phyloP scores from a whole-genome alignment of 164 flowering plant genomes.

The Akebia trifoliata region DNA sequence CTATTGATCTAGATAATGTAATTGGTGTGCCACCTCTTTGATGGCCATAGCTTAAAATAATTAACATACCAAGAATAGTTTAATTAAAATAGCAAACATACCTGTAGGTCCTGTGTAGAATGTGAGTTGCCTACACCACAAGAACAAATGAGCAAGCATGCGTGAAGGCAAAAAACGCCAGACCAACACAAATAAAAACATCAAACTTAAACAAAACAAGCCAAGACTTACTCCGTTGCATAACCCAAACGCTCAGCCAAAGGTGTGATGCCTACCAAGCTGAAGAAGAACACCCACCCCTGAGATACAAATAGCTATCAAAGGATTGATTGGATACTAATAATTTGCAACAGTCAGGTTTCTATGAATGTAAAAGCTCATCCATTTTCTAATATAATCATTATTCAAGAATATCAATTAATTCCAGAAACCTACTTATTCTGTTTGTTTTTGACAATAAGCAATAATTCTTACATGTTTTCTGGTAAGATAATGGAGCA shows the following conservation, averaged over 20 bases:
- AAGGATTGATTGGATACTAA: no score
- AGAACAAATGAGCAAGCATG: background rate
- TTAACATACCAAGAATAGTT: no score
- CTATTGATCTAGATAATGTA: no score
- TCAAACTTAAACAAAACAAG: no score
- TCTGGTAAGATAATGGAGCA: slow-evolving; percentile 48
- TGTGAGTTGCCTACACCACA: slow-evolving; percentile 58
- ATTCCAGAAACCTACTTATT: no score
- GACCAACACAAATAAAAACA: background rate
- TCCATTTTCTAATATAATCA: no score
- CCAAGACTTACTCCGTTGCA: slow-evolving; percentile 54
- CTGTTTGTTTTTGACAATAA: no score
- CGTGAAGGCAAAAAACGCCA: background rate
- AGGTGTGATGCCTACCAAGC: slow-evolving; percentile 62
- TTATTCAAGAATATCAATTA: no score
- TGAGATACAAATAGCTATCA: slow-evolving; percentile 17
- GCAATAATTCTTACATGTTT: slow-evolving; percentile 50
- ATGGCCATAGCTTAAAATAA: no score
- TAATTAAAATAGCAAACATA: slow-evolving; percentile 15
- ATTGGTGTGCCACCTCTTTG: no score
- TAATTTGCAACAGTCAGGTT: no score
- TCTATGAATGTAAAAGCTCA: no score
- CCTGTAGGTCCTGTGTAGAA: slow-evolving; percentile 72
- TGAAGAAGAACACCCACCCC: slow-evolving; percentile 72
- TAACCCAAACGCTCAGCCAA: slow-evolving; percentile 71